These are phyloP conservation scores for Clitopilus hobsonii DNA, from an alignment of 768 basidiomycete genomes.

Conservation along the genomic window DNA sequence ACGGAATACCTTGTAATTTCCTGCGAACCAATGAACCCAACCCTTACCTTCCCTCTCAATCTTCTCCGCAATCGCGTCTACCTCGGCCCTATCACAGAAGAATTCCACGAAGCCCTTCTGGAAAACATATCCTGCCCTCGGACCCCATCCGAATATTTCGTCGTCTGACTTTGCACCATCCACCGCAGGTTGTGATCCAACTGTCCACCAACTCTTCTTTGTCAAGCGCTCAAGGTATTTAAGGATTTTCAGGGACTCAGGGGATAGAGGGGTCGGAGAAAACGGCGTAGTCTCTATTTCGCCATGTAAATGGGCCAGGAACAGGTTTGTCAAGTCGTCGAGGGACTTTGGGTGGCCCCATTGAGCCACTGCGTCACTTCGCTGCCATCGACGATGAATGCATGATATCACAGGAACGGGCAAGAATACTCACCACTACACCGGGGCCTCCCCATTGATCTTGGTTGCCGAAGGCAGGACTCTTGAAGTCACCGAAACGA, in stretches of 20 bases:
- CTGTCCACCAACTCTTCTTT: slow-evolving; percentile 86
- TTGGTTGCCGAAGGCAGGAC: slow-evolving; percentile 87
- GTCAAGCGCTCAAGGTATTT: slow-evolving; percentile 75
- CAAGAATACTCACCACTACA: slow-evolving; percentile 40
- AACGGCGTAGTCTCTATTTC: slow-evolving; percentile 80
- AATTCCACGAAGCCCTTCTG: slow-evolving; percentile 99
- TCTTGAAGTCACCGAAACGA: slow-evolving; percentile 95
- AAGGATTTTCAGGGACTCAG: slow-evolving; percentile 80
- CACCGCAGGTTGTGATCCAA: slow-evolving; percentile 93
- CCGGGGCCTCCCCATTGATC: slow-evolving; percentile 74
- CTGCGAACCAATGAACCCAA: slow-evolving; percentile 85
- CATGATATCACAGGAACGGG: not conserved
- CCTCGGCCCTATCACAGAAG: slow-evolving; percentile 64
- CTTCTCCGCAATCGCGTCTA: slow-evolving; percentile 55
- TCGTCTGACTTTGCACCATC: slow-evolving; percentile 76
- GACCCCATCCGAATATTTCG: slow-evolving; percentile 88
- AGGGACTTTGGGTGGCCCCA: slow-evolving; percentile 72
- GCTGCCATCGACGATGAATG: slow-evolving; percentile 29
- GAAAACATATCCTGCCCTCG: slow-evolving; percentile 87
- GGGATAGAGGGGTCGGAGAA: slow-evolving; percentile 73
- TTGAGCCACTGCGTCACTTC: slow-evolving; percentile 53
- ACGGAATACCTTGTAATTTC: slow-evolving; percentile 61
- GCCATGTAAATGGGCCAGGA: slow-evolving; percentile 75
- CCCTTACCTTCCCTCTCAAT: slow-evolving; percentile 50
- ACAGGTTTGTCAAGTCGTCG: slow-evolving; percentile 72